Base-by-base conservation (phyloP, 768 basidiomycete species). In the Rickenella mellea region DNA sequence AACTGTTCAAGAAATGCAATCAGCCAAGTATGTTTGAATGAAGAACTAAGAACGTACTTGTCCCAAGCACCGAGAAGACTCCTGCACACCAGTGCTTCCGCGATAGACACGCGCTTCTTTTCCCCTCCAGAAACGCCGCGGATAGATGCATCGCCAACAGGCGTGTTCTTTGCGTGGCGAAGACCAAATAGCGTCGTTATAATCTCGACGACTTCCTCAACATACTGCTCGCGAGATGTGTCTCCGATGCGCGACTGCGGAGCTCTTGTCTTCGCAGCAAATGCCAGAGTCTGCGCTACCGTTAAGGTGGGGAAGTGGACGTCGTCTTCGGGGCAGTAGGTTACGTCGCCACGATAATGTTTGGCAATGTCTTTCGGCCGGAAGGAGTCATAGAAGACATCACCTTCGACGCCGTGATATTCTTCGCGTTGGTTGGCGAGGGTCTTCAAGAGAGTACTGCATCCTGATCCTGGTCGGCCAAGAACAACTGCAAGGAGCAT, bases 101-200 rank as follows among this genome's bases (percentile, higher is more conserved):
- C 71, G 49, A 88, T 83, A n/a, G 81, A 80, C 3, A 90, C 86
- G 9, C 88, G 75, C 58, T 89, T 90, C 51, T 66, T 66, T 67
- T 87, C 79, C 2, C 84, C 85, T 10, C 84, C 83, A 28, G 74
- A 77, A 14, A 86, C 71, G n/a, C 83, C 83, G 10, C 78, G 68
- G 8, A 91, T 72, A 25, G 74, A 71, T 14, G 79, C 83, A 63
- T 91, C 75, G 5, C 91, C 91, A 35, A 93, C 73, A 5, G 73
- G 72, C 0, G 87, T 91, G 42, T 80, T 69, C 54, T 71, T 70
- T 2, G 74, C 79, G 53, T 87, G 85, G 3, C 67, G 64, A 49
- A 94, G 69, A 10, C 90, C 89, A 50, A 91, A 88, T 24, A 87
- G 69, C 0, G 78, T 77, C 54, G 70, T 65, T 17, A 80, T 58